Evolutionary conservation across 1,284 basidiomycete species (phyloP), one percentile per base, ranked within the genome.

Genomic region (Trametes polyzona): DNA sequence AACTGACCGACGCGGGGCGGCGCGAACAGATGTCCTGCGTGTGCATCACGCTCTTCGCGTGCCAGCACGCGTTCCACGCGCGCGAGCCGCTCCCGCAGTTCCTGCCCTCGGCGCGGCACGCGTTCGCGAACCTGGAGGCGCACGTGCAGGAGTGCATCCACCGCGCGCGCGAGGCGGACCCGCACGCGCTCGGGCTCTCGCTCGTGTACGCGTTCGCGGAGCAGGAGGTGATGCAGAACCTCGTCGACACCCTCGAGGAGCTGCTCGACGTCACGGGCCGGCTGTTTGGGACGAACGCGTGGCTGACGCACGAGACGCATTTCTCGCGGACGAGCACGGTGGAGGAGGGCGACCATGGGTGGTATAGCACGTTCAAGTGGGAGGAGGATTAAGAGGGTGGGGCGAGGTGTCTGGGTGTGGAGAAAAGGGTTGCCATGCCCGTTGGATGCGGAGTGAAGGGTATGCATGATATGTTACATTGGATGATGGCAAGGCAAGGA

Each of bases 81-180:
- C 73, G 77, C 32, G 78, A 79, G 55, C 75, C 79, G 4, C 72
- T 83, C 4, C 80, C 81, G 0, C 80, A 83, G 61, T 82, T 80
- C 60, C 70, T 83, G 4, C 81, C 81, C 1, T 82, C 79, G 2
- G 70, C 76, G 4, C 70, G 77, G 9, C 72, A 76, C 55, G 78
- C 81, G 19, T 67, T 78, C 17, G 61, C 66, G 9, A 65, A 64
- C 4, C 69, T 83, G 0, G 71, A 76, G 48, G 62, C 61, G 1
- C 70, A 74, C 35, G 71, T 81, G n/a, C 72, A 74, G 42, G 69
- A 74, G 12, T 71, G 70, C 39, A 70, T 79, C 9, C 62, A 62
- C 30, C 47, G 59, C 21, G 70, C 73, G 5, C 68, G 64, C 8
- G 69, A 71, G 40, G 66, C 70, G 52, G 71, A 73, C 40, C 56